Conservation (phyloP, 225 moss, liverwort and hornwort genomes). For the Straminergon stramineum region DNA sequence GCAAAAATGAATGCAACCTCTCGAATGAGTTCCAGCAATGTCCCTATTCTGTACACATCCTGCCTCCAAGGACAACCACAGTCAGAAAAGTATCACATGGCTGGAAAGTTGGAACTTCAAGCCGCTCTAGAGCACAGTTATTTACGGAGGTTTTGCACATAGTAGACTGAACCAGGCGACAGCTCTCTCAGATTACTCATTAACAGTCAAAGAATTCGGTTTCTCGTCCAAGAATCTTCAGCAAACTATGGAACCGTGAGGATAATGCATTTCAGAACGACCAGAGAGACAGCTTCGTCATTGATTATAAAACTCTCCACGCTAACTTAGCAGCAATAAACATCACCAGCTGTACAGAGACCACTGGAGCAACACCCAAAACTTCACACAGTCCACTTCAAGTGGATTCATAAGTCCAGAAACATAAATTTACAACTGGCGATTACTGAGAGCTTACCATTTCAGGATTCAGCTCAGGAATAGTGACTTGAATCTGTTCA, state of each 20-base stretch:
- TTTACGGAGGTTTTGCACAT: not conserved
- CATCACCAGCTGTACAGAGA: not conserved
- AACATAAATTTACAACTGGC: not conserved
- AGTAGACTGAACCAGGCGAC: not conserved
- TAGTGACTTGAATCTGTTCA: constrained; percentile 35
- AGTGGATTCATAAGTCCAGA: not conserved
- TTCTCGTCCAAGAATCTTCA: not conserved
- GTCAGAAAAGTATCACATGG: not conserved
- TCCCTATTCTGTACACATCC: constrained; percentile 98
- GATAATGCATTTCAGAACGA: not conserved
- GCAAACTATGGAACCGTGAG: not conserved
- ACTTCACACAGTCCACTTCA: not conserved
- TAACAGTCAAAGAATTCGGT: not conserved
- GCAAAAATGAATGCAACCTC: constrained; percentile 92
- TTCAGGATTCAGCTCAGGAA: constrained; percentile 71
- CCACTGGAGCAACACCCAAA: not conserved
- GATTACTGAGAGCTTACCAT: constrained; percentile 25
- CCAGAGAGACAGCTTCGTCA: not conserved
- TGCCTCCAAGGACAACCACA: constrained; percentile 3
- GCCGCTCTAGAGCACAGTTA: not conserved
- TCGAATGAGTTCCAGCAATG: constrained; percentile 78
- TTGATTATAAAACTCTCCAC: not conserved
- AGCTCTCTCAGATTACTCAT: not conserved
- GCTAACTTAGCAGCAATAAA: not conserved
- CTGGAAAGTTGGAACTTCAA: not conserved